phyloP scores from a whole-genome alignment of 495 filamentous ascomycete genomes.

The Neurospora hispaniola region DNA sequence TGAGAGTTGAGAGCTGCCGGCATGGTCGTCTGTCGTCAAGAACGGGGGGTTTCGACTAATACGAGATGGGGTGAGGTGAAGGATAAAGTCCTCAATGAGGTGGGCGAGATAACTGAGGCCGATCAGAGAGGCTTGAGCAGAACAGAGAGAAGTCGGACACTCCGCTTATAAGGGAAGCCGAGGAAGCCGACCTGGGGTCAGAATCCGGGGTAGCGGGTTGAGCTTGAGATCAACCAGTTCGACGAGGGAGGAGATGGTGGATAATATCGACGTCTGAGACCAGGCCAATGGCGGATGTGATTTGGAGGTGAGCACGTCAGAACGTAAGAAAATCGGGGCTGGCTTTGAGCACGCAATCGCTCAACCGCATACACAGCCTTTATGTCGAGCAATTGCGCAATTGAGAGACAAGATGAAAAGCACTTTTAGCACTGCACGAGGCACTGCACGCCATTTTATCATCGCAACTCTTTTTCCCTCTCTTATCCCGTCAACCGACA shows the following conservation, averaged over 20 bases:
- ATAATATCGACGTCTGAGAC: not conserved
- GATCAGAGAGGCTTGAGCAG: not conserved
- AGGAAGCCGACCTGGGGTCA: not conserved
- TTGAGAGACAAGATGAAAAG: not conserved
- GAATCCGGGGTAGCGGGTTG: not conserved
- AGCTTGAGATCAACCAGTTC: not conserved
- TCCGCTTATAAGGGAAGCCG: not conserved
- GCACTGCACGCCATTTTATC: not conserved
- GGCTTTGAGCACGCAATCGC: not conserved
- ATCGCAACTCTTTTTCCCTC: not conserved
- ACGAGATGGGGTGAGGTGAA: not conserved
- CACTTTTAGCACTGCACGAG: not conserved
- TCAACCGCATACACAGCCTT: not conserved
- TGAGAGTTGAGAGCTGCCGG: conserved; percentile 46
- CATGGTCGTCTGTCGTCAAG: conserved; percentile 22
- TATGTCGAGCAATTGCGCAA: not conserved
- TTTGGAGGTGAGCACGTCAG: not conserved
- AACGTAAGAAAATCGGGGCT: not conserved
- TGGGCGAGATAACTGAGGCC: not conserved
- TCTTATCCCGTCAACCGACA: not conserved
- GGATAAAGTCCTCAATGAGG: not conserved
- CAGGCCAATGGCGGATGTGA: not conserved
- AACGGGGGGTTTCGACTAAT: not conserved
- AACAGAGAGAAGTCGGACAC: not conserved
- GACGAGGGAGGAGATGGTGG: not conserved